Evolutionary conservation across 257 asterid species (phyloP), one percentile per base, ranked within the genome.

Genomic region (Plantago elongata): DNA sequence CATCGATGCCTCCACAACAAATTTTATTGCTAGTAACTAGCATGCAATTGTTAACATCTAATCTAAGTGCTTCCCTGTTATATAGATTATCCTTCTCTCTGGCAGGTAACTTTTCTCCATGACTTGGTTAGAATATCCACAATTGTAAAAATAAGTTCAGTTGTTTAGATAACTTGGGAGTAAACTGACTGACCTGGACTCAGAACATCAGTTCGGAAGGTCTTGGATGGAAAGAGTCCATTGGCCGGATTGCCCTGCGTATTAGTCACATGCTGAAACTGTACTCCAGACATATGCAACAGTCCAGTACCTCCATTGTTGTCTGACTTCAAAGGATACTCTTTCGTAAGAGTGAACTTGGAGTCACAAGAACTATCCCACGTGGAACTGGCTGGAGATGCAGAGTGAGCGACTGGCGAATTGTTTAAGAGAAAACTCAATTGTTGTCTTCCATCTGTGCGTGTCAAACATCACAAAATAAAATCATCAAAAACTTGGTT

Each of bases 281-380:
- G 76, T 51, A 60, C 44, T 64, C 84, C 82, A 0, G 79, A 63
- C 57, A 73, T 57, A 54, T 63, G 77, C 68, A 81, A 63, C 72
- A 60, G 81, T 60, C 66, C 76, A 44, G 63, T 59, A 43, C 67
- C 67, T 56, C 72, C 75, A 51, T 72, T 59, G 72, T 79, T 81
- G 13, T 66, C 72, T 15, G 75, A 63, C 75, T 76, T 83, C 48
- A 48, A 49, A 13, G 81, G 45, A 72, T 59, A 73, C 61, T 67
- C 85, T 75, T 70, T 73, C 13, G 94, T 79, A 12, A 87, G 69
- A 4, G 92, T 80, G 83, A 84, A 87, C 81, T 77, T 87, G 45
- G 94, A 72, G 75, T 54, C 69, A 71, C 68, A 50, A 13, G 75
- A 42, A 67, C 61, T 76, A 57, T 81, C 91, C 89, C 89, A 81